These are phyloP conservation scores for Fagopyrum homotropicum DNA, from an alignment of 148 eudicot genomes.

Conservation along the genomic window DNA sequence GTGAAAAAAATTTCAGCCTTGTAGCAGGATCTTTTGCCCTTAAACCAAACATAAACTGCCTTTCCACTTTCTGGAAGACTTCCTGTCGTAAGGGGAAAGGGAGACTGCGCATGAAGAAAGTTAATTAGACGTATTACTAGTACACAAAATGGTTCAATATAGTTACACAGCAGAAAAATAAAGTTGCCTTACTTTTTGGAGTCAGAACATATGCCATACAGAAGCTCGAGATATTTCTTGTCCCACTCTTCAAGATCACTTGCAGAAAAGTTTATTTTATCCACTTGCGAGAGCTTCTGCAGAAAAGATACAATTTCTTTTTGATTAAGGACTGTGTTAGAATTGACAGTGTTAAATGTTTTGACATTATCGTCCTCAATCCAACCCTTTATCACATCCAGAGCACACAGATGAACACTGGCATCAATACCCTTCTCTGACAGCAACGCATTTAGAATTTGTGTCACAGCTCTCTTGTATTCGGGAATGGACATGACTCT, in stretches of 20 bases:
- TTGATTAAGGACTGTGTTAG: conserved; percentile 56
- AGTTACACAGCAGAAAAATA: not conserved
- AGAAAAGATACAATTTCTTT: conserved; percentile 91
- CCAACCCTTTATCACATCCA: conserved; percentile 89
- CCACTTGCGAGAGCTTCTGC: conserved; percentile 95
- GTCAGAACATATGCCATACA: conserved; percentile 93
- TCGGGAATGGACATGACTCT: conserved; percentile 85
- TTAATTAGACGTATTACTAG: conserved; percentile 1
- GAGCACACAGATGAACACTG: conserved; percentile 80
- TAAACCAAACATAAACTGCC: conserved; percentile 90
- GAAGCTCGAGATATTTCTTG: conserved; percentile 70
- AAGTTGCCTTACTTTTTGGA: conserved; percentile 55
- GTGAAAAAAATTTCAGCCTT: conserved; percentile 71
- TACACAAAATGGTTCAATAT: conserved; percentile 5
- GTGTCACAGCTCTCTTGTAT: conserved; percentile 61
- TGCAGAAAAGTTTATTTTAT: conserved; percentile 62
- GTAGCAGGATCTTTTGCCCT: conserved; percentile 93
- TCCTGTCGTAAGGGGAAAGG: conserved; percentile 71
- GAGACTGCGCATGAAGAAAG: conserved; percentile 43
- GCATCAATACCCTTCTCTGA: conserved; percentile 89
- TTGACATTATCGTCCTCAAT: conserved; percentile 75
- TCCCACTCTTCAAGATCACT: conserved; percentile 86
- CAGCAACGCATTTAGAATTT: conserved; percentile 64
- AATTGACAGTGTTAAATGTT: conserved; percentile 44
- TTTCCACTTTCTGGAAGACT: conserved; percentile 89